Percentiles rank a stretch among this genome's conserved stretches.
phyloP scores from a whole-genome alignment of 495 filamentous ascomycete species.

The Stereocaulon alpinum region DNA sequence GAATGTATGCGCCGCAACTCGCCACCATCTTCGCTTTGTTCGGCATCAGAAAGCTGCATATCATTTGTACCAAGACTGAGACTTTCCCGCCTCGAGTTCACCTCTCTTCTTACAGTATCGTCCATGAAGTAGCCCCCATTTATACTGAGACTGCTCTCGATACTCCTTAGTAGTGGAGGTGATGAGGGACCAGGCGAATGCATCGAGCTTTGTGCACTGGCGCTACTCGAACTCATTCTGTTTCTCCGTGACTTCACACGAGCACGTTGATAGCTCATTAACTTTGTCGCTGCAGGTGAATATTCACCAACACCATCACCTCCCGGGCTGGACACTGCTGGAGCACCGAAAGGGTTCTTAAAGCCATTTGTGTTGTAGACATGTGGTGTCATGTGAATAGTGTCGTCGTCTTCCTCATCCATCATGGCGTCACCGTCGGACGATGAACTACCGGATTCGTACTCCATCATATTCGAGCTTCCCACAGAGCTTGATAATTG shows the following conservation, averaged over 20 bases:
- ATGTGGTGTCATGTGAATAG: conserved; percentile 60
- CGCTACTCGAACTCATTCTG: conserved; percentile 55
- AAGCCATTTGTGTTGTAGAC: conserved; percentile 41
- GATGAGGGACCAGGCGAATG: conserved; percentile 54
- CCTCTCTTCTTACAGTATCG: conserved; percentile 33
- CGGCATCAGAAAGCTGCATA: conserved; percentile 69
- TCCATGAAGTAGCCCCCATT: conserved; percentile 35
- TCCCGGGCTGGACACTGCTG: conserved; percentile 38
- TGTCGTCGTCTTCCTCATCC: conserved; percentile 73
- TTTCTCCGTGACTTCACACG: conserved; percentile 45
- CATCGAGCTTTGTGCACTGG: conserved; percentile 59
- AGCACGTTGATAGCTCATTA: conserved; percentile 67
- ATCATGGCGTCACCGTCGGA: conserved; percentile 70
- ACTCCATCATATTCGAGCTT: conserved; percentile 69
- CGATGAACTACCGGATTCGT: conserved; percentile 63
- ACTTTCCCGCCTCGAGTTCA: conserved; percentile 63
- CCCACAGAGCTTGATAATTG: conserved; percentile 76
- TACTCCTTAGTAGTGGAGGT: conserved; percentile 52
- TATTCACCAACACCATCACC: conserved; percentile 49
- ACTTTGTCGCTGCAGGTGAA: conserved; percentile 58
- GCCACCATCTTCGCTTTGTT: conserved; percentile 64
- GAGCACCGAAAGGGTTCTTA: conserved; percentile 35
- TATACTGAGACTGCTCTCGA: conserved; percentile 37
- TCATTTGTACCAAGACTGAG: conserved; percentile 80
- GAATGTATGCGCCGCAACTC: conserved; percentile 27